Percentiles rank a stretch among this genome's conserved stretches.
Evolutionary conservation across 2,329 filamentous ascomycete species (phyloP).

Genomic region (Aspergillus hortae): DNA sequence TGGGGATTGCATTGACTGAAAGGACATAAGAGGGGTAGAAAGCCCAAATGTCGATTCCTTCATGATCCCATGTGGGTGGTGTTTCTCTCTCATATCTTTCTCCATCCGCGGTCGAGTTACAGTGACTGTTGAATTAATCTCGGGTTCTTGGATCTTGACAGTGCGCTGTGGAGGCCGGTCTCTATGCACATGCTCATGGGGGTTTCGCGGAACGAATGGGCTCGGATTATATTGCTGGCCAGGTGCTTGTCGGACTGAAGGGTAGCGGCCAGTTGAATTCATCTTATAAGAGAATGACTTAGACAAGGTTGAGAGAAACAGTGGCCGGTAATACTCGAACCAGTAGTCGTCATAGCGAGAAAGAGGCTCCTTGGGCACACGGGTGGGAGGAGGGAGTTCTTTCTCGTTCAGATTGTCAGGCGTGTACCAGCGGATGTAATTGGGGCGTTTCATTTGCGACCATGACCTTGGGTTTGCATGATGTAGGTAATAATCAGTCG

Average conservation of each 20-base stretch:
- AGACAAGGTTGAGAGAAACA: slow-evolving; percentile 79
- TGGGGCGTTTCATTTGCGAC: slow-evolving; percentile 58
- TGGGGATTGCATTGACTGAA: slow-evolving; percentile 22
- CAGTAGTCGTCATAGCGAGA: slow-evolving; percentile 86
- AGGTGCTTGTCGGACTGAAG: slow-evolving; percentile 66
- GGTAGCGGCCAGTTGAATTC: slow-evolving; percentile 82
- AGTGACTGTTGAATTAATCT: slow-evolving; percentile 33
- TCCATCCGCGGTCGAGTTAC: slow-evolving; percentile 26
- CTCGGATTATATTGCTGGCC: slow-evolving; percentile 77
- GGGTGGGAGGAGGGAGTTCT: slow-evolving; percentile 49
- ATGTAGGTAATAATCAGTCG: slow-evolving; percentile 94
- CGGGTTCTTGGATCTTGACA: slow-evolving; percentile 65
- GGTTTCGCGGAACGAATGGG: slow-evolving; percentile 76
- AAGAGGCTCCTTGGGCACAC: slow-evolving; percentile 28
- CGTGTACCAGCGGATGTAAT: slow-evolving; percentile 90
- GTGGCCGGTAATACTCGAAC: slow-evolving; percentile 92
- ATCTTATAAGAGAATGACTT: slow-evolving; percentile 93
- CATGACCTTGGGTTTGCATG: slow-evolving; percentile 77
- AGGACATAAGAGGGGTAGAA: slow-evolving; percentile 16
- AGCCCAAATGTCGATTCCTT: slow-evolving; percentile 45
- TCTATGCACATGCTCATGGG: slow-evolving; percentile 52
- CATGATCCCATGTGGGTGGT: slow-evolving; percentile 51
- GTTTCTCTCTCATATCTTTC: slow-evolving; percentile 5
- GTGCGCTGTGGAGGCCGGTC: slow-evolving; percentile 53
- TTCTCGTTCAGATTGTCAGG: slow-evolving; percentile 66